Conservation (phyloP, 495 filamentous ascomycete species). For the Parachaetomium inaequale region DNA sequence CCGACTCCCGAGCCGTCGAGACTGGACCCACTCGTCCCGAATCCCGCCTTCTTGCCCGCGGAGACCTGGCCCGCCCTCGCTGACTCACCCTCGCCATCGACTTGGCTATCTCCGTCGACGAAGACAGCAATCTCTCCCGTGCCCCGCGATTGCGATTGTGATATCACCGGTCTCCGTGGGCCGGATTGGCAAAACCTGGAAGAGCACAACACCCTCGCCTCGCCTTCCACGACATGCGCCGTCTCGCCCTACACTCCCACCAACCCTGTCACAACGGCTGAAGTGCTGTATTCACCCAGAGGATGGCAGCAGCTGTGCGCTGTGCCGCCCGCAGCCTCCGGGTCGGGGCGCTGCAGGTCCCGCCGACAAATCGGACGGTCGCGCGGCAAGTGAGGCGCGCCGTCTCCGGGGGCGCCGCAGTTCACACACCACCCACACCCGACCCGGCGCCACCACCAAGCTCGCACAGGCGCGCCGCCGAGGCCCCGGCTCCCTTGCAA, state of each 20-base stretch:
- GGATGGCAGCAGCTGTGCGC: constrained; percentile 18
- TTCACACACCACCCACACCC: not conserved
- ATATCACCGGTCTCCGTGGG: constrained; percentile 6
- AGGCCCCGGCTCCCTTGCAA: not conserved
- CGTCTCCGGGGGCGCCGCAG: constrained; percentile 14
- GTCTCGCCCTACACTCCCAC: not conserved
- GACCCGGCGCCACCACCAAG: not conserved
- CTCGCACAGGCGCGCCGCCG: not conserved
- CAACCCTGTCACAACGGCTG: constrained; percentile 1
- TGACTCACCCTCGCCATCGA: not conserved
- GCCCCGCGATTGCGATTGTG: too few relatives aligned
- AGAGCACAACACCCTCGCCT: not conserved
- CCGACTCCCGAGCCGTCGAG: not conserved
- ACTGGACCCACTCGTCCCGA: not conserved
- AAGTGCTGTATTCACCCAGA: constrained; percentile 2
- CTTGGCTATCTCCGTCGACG: not conserved
- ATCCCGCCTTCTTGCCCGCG: constrained; percentile 9
- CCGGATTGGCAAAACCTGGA: not conserved
- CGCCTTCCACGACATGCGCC: not conserved
- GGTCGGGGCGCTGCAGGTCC: constrained; percentile 16
- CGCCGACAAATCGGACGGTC: constrained; percentile 4
- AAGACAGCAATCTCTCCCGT: too few relatives aligned
- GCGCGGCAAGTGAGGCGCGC: constrained; percentile 16
- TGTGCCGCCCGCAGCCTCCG: constrained; percentile 18
- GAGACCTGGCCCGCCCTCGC: constrained; percentile 1